Percentiles rank a stretch among this genome's conserved stretches.
phyloP scores from a whole-genome alignment of 2,329 filamentous ascomycete genomes.

The Pleomassaria siparia region DNA sequence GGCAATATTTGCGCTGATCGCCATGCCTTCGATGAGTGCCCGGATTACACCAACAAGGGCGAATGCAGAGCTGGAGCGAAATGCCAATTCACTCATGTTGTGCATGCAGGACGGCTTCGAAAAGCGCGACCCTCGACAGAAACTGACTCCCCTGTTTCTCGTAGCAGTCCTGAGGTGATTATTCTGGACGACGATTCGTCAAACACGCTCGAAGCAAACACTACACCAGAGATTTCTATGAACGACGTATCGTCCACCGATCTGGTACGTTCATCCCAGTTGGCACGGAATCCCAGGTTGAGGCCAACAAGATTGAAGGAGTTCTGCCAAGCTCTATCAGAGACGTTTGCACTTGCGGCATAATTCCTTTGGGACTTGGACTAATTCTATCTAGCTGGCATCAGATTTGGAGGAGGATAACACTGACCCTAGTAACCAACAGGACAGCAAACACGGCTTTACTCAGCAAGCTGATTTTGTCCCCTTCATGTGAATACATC shows the following conservation, averaged over 20 bases:
- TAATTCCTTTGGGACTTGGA: too few relatives aligned
- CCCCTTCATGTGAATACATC: constrained; percentile 22
- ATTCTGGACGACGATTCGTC: constrained; percentile 10
- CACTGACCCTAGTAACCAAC: constrained; percentile 7
- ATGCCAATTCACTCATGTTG: constrained; percentile 84
- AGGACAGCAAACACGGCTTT: constrained; percentile 15
- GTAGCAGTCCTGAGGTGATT: neutral
- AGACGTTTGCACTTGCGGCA: too few relatives aligned
- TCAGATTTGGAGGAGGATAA: neutral
- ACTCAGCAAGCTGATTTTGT: constrained; percentile 36
- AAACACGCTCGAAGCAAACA: constrained; percentile 1
- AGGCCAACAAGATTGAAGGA: too few relatives aligned
- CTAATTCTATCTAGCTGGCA: neutral
- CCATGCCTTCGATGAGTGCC: constrained; percentile 89
- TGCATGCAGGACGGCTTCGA: constrained; percentile 45
- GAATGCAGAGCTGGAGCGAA: constrained; percentile 70
- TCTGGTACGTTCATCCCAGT: too few relatives aligned
- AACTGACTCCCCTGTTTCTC: constrained; percentile 2
- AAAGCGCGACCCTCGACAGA: constrained; percentile 15
- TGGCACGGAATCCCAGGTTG: too few relatives aligned
- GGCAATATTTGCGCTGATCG: constrained; percentile 76
- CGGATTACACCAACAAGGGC: constrained; percentile 90
- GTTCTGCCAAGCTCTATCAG: too few relatives aligned
- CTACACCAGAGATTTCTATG: neutral
- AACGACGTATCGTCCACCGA: neutral